Evolutionary conservation across 805 yeast species (phyloP), one percentile per base, ranked within the genome.

Genomic region (Lipomyces sp.): DNA sequence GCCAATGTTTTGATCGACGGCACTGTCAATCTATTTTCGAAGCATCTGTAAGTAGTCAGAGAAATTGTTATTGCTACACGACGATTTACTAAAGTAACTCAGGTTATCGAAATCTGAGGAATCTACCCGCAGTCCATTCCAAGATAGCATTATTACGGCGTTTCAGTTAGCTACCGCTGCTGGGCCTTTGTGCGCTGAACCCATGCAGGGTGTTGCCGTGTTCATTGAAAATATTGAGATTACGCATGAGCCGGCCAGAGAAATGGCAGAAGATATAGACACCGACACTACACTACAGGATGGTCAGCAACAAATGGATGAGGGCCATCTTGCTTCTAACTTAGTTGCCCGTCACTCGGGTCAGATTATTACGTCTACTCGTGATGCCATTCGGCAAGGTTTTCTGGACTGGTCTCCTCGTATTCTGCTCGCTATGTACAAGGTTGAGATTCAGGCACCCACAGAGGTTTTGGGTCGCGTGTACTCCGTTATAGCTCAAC

Each of bases 391-490:
- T 53, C 90, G 90, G 73, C 81, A 83, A 55, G 85, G 87, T 0
- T 85, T 94, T 74, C 76, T 90, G 48, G 88, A 86, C 66, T 89
- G 95, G 88, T 87, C 97, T 0, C 97, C 98, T 6, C 84, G 99
- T 65, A 77, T 95, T 58, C 88, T 90, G 86, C 83, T 96, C 73
- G 99, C 99, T 3, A 91, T 89, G 86, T 95, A 95, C 75, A 82
- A 90, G 0, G 93, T 98, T 81, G 98, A 94, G 71, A 90, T 95
- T 71, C 99, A 95, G 78, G 95, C 98, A 0, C 85, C 96, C 1
- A 86, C 97, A 0, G 99, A 95, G 70, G 98, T 92, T 0, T 81
- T 95, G 61, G 99, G 99, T 54, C 92, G 90, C 75, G 98, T 95
- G 0, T 95, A 95, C 75, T 95, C 92, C 0, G 98, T 94, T 24